These are phyloP conservation scores for Xylariaceae sp. DNA, from an alignment of 2,329 filamentous ascomycete genomes.

Conservation along the genomic window DNA sequence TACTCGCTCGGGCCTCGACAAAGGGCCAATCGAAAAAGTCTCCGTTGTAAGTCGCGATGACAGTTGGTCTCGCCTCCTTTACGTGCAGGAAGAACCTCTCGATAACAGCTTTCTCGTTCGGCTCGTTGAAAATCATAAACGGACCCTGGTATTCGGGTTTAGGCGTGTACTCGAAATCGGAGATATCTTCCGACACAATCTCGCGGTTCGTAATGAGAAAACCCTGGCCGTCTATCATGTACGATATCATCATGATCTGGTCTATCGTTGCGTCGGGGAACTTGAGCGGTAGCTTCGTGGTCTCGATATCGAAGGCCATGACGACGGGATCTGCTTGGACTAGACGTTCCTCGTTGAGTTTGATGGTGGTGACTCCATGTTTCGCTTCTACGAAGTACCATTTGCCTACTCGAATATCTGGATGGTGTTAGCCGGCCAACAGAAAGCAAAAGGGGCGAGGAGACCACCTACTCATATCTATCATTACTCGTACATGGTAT, in stretches of 20 bases:
- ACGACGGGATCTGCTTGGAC: slow-evolving; percentile 94
- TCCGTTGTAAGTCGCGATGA: slow-evolving; percentile 99
- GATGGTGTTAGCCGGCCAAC: slow-evolving; percentile 15
- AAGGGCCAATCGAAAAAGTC: slow-evolving; percentile 99
- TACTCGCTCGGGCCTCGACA: slow-evolving; percentile 85
- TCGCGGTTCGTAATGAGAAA: slow-evolving; percentile 97
- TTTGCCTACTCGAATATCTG: slow-evolving; percentile 90
- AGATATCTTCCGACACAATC: slow-evolving; percentile 94
- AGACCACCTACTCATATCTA: slow-evolving; percentile 66
- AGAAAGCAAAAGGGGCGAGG: too few relatives aligned
- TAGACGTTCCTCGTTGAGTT: slow-evolving; percentile 79
- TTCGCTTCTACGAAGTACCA: slow-evolving; percentile 97
- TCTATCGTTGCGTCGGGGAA: slow-evolving; percentile 93
- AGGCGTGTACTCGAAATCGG: slow-evolving; percentile 96
- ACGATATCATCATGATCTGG: slow-evolving; percentile 99
- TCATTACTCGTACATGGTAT: slow-evolving; percentile 97
- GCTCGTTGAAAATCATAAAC: slow-evolving; percentile 98
- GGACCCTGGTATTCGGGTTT: slow-evolving; percentile 92
- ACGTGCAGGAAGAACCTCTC: slow-evolving; percentile 94
- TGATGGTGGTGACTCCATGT: slow-evolving; percentile 79
- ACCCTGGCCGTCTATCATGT: slow-evolving; percentile 98
- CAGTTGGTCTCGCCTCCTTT: slow-evolving; percentile 88
- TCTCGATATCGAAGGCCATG: slow-evolving; percentile 99
- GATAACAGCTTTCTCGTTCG: slow-evolving; percentile 79
- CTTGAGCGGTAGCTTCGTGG: slow-evolving; percentile 89